These are phyloP conservation scores for Sporothrix globosa DNA, from an alignment of 2,329 filamentous ascomycete genomes.

Conservation along the genomic window DNA sequence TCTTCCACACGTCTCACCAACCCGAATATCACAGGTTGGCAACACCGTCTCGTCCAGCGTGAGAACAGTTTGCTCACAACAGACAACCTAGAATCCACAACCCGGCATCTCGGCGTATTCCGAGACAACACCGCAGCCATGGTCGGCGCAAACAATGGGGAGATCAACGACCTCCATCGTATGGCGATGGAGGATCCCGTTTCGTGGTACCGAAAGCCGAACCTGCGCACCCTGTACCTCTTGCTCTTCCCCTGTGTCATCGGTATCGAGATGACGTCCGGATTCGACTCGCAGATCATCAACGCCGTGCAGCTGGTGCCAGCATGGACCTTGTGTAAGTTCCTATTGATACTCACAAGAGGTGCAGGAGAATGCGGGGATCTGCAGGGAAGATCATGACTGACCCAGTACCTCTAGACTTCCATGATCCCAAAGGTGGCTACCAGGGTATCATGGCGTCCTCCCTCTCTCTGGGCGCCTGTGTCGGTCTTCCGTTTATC, in stretches of 20 bases:
- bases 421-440: constrained; percentile 42
- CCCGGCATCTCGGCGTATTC: not conserved
- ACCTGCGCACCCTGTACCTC: constrained; percentile 58
- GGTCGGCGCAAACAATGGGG: constrained; percentile 25
- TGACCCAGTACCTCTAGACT: constrained; percentile 37
- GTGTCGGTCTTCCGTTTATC: constrained; percentile 56
- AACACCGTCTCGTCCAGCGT: not conserved
- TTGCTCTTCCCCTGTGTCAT: constrained; percentile 61
- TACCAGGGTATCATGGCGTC: constrained; percentile 50
- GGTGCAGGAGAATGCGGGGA: no score
- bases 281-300: constrained; percentile 55
- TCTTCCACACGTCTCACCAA: not conserved
- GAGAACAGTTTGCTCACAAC: constrained; percentile 2
- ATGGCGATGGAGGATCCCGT: constrained; percentile 48
- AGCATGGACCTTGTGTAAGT: constrained; percentile 45
- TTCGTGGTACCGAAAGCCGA: constrained; percentile 60
- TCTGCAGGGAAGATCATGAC: not conserved
- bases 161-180: constrained; percentile 44
- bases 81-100: not conserved
- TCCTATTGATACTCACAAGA: no score
- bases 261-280: constrained; percentile 64
- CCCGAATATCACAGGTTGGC: not conserved
- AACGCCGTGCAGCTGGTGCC: constrained; percentile 47
- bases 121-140: constrained; percentile 28
- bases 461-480: constrained; percentile 57